A percentile compares a stretch with the other conserved stretches of the same genome.
Evolutionary conservation across 2,329 filamentous ascomycete species (phyloP).

Genomic region (Nothophoma quercina): DNA sequence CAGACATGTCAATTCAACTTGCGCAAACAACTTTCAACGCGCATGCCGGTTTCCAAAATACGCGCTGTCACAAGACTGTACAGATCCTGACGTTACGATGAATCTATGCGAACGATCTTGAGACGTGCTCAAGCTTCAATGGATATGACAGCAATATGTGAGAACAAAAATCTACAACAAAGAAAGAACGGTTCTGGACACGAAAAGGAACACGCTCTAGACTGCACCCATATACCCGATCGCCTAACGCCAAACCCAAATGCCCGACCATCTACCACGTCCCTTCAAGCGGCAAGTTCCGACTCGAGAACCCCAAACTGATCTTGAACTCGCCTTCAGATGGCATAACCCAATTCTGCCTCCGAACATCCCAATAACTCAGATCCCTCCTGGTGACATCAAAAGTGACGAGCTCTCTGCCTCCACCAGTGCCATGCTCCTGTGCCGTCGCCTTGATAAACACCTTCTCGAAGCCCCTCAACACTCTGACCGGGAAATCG

Average conservation of each 20-base stretch:
- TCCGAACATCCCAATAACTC: constrained; percentile 51
- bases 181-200: too few relatives aligned
- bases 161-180: too few relatives aligned
- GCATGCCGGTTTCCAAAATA: too few relatives aligned
- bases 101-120: too few relatives aligned
- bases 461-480: constrained; percentile 56
- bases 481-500: constrained; percentile 62
- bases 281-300: constrained; percentile 41
- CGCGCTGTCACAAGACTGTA: too few relatives aligned
- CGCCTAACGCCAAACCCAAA: not conserved
- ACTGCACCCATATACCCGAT: not conserved
- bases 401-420: constrained; percentile 42
- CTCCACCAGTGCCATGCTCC: constrained; percentile 28
- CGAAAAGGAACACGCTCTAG: too few relatives aligned
- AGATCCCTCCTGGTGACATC: constrained; percentile 51
- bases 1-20: too few relatives aligned
- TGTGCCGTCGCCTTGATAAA: constrained; percentile 37
- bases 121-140: too few relatives aligned
- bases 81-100: too few relatives aligned
- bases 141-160: too few relatives aligned
- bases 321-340: constrained; percentile 40
- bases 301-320: constrained; percentile 44
- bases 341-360: constrained; percentile 53
- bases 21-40: too few relatives aligned
- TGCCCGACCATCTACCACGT: constrained; percentile 33